A percentile compares a stretch with the other conserved stretches of the same genome.
Evolutionary conservation across 176 grass and related monocot genomes (phyloP).

Genomic region (Tillandsia leiboldiana): DNA sequence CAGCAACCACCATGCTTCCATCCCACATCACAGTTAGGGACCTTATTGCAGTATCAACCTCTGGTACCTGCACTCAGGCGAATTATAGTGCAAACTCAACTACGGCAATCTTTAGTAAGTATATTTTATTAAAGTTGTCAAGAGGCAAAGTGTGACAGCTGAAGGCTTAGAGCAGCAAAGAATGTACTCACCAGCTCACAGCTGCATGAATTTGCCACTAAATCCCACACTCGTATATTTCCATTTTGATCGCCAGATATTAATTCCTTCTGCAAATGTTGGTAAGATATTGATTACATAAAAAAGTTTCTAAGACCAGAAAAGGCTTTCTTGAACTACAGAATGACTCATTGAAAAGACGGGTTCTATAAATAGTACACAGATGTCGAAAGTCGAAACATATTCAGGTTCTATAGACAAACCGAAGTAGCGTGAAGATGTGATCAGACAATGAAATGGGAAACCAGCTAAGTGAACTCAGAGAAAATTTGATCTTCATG

Average conservation of each 20-base stretch:
- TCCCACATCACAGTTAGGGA: slow-evolving; percentile 86
- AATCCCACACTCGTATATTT: slow-evolving; percentile 97
- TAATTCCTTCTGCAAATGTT: slow-evolving; percentile 72
- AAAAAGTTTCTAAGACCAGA: background rate
- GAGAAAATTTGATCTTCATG: no score
- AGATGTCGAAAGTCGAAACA: no score
- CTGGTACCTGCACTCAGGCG: slow-evolving; percentile 46
- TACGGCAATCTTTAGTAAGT: slow-evolving; percentile 5
- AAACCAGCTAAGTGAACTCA: no score
- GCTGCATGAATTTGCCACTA: slow-evolving; percentile 90
- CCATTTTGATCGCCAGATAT: slow-evolving; percentile 99
- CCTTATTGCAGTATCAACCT: slow-evolving; percentile 94
- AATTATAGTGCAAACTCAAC: background rate
- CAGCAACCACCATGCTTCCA: slow-evolving; percentile 94
- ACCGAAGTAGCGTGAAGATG: no score
- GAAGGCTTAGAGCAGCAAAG: background rate
- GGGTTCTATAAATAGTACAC: no score
- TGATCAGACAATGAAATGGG: no score
- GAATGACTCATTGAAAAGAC: background rate
- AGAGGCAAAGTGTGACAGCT: background rate
- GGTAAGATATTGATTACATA: background rate
- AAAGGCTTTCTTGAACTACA: background rate
- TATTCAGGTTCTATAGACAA: no score
- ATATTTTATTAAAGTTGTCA: slow-evolving; percentile 4
- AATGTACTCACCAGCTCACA: slow-evolving; percentile 74